Evolutionary conservation across 2,329 filamentous ascomycete species (phyloP).

Genomic region (Capronia americana): DNA sequence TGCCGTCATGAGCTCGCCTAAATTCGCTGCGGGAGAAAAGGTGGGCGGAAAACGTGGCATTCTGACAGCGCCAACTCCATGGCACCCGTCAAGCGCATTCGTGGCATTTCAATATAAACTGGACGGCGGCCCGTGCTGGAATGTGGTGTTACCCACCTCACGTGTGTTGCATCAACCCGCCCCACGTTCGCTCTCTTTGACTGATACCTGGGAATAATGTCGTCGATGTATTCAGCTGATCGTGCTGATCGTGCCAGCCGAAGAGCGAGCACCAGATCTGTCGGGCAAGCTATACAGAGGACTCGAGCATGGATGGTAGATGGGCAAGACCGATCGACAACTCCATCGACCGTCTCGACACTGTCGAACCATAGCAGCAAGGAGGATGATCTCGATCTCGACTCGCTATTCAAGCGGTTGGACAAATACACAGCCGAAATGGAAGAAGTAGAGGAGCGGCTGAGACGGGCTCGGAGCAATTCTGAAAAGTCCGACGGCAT

Average conservation of each 20-base stretch:
- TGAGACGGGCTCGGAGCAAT: conserved; percentile 15
- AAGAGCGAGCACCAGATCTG: conserved; percentile 12
- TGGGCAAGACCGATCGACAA: conserved; percentile 7
- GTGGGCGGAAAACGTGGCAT: conserved; percentile 22
- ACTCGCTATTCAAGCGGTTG: conserved; percentile 29
- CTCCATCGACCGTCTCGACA: conserved; percentile 13
- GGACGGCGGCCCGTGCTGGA: not conserved
- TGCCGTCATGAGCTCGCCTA: conserved; percentile 17
- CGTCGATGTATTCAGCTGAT: conserved; percentile 19
- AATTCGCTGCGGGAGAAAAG: conserved; percentile 9
- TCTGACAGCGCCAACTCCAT: conserved; percentile 8
- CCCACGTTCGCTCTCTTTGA: not conserved
- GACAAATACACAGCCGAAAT: conserved; percentile 32
- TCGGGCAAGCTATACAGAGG: conserved; percentile 14
- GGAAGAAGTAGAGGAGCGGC: conserved; percentile 27
- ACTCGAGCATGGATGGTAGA: conserved; percentile 11
- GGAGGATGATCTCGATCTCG: conserved; percentile 29
- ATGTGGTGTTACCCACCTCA: not conserved
- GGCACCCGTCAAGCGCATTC: not conserved
- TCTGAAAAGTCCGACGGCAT: conserved; percentile 17
- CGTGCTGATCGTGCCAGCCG: conserved; percentile 1
- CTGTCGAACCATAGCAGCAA: not conserved
- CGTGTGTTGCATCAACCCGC: not conserved
- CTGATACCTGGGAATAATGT: conserved; percentile 7
- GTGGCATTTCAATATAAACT: conserved; percentile 19